Percentiles rank a stretch among this genome's conserved stretches.
These are phyloP conservation scores for Persicaria tinctoria DNA, from an alignment of 148 eudicot species.

Conservation along the genomic window DNA sequence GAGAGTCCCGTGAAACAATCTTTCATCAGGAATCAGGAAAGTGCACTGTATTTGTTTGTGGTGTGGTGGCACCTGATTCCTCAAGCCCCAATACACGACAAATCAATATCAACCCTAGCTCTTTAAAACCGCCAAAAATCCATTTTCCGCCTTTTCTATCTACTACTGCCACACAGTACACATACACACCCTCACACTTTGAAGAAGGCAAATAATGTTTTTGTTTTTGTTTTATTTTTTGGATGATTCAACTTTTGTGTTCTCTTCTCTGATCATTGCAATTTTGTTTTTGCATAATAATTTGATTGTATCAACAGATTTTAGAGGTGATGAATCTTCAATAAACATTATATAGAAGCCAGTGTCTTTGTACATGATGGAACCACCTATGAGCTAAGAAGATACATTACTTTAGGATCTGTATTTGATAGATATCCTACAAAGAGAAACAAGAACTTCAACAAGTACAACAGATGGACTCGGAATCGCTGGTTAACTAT, in stretches of 20 bases:
- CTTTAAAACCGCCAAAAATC: conserved; percentile 6
- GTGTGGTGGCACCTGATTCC: conserved; percentile 9
- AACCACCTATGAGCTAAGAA: neutral
- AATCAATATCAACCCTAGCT: conserved; percentile 7
- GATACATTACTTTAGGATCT: neutral
- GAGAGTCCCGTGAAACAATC: conserved; percentile 7
- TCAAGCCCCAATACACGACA: neutral
- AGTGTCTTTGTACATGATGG: conserved; percentile 5
- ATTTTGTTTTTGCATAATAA: too few relatives aligned
- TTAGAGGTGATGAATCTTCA: too few relatives aligned
- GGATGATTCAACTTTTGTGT: neutral
- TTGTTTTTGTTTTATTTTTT: neutral
- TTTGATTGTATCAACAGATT: too few relatives aligned
- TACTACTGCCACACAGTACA: neutral
- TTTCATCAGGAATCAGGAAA: neutral
- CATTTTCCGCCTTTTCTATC: neutral
- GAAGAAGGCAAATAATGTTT: neutral
- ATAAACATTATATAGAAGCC: neutral
- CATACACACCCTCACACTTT: too few relatives aligned
- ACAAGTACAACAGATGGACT: neutral
- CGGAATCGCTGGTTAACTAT: conserved; percentile 4
- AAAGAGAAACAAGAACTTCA: neutral
- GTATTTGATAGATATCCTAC: neutral
- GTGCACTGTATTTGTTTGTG: conserved; percentile 7
- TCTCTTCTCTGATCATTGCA: neutral